Evolutionary conservation across 225 moss, liverwort and hornwort genomes (phyloP), one percentile per base, ranked within the genome.

Genomic region (Neckera pumila): DNA sequence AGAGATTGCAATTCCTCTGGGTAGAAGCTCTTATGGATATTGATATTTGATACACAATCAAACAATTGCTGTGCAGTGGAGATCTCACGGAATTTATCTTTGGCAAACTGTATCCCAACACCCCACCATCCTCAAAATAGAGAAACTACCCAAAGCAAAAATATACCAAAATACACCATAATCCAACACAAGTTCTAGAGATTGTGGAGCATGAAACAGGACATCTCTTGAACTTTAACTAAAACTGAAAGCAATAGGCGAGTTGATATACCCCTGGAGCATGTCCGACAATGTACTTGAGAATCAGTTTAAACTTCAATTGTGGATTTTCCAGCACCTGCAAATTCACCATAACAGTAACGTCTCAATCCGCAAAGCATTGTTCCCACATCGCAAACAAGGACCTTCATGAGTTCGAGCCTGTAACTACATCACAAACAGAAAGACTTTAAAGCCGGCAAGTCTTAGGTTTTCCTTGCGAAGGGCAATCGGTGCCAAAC

Each of bases 291-390:
- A 86, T 73, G 58, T 89, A 94, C 81, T 89, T 89, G 63, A 90
- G 87, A 58, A 94, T 90, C 83, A 94, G 73, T 83, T 89, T 91
- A 22, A 92, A 86, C 81, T 94, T 94, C 87, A 94, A 60, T 42
- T 77, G 87, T 25, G 94, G 84, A 90, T 89, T 91, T 66, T 90
- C 90, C 86, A 92, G 78, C 47, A 79, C 89, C 94, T 94, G 90
- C 85, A 89, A 42, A 89, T 69, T 67, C 69, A 81, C 74, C 81
- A 91, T 51, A 84, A 83, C 74, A 85, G 40, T 23, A 21, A 49
- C n/a, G 70, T n/a, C 84, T 82, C 80, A 89, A 87, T 77, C 60
- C 65, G 42, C 70, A 74, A 53, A 36, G 70, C 76, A 67, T 54
- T 57, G 42, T 65, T 72, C 88, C 36, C 82, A 86, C 82, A 88